These are phyloP conservation scores for Ganoderma multipileum DNA, from an alignment of 1,284 basidiomycete species.

Conservation along the genomic window DNA sequence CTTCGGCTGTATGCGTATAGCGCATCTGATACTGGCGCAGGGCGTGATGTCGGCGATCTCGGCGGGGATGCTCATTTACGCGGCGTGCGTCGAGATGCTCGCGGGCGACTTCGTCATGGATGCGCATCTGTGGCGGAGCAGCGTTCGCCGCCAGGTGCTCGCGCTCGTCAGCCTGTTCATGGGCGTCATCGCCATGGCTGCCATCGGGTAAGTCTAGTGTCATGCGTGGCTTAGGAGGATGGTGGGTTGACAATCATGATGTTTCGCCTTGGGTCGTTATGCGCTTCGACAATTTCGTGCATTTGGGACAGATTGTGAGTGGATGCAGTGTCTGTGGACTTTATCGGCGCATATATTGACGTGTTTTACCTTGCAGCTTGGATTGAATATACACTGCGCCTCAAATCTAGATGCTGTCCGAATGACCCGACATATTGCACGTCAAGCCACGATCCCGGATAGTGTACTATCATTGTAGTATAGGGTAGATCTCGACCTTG, in stretches of 20 bases:
- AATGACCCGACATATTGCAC: neutral
- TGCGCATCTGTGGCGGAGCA: constrained; percentile 50
- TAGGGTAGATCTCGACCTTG: neutral
- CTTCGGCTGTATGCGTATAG: constrained; percentile 42
- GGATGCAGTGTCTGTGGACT: neutral
- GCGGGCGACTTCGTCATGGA: constrained; percentile 81
- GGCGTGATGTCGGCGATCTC: constrained; percentile 80
- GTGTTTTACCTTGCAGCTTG: neutral
- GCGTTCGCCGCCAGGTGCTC: constrained; percentile 52
- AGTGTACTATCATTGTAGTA: constrained; percentile 1
- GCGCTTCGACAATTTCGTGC: neutral
- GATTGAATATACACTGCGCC: neutral
- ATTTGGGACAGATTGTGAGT: neutral
- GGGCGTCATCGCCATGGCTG: constrained; percentile 64
- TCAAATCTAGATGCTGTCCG: neutral
- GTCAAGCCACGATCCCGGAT: constrained; percentile 1
- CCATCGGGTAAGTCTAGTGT: constrained; percentile 45
- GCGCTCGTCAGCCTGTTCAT: constrained; percentile 62
- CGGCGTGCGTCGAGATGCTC: constrained; percentile 81
- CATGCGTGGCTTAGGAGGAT: neutral
- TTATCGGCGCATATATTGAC: neutral
- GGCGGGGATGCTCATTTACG: constrained; percentile 81
- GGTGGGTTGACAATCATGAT: neutral
- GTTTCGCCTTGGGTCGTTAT: neutral
- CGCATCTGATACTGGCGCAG: constrained; percentile 59